These are phyloP conservation scores for Oemleria cerasiformis DNA, from an alignment of 306 rosid species.

Conservation along the genomic window DNA sequence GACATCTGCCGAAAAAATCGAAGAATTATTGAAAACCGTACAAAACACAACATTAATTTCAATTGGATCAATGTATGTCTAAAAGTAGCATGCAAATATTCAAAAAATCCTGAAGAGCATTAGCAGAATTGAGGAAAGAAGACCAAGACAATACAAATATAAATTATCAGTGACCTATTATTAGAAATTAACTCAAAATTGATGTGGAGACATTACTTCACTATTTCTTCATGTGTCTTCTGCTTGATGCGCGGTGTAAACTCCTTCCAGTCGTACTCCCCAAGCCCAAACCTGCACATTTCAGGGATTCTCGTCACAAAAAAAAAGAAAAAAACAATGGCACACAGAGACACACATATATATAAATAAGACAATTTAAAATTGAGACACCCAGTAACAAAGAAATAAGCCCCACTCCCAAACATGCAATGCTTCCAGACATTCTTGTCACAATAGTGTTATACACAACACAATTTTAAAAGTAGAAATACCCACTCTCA, in stretches of 20 bases:
- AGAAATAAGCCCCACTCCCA: constrained; percentile 1
- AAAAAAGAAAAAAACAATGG: background rate
- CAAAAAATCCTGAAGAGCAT: background rate
- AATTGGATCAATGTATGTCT: constrained; percentile 1
- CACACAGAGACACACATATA: background rate
- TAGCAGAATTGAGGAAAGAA: background rate
- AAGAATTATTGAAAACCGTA: too few species aligned
- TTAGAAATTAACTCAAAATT: constrained; percentile 4
- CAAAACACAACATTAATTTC: background rate
- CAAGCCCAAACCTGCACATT: constrained; percentile 85
- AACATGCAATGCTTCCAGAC: background rate
- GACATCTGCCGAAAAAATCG: background rate
- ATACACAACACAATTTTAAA: constrained; percentile 2
- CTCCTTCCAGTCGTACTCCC: constrained; percentile 93
- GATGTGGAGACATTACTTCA: constrained; percentile 49
- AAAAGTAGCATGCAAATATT: background rate
- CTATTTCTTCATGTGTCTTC: constrained; percentile 86
- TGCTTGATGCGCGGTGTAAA: constrained; percentile 83
- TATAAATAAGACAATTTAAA: background rate
- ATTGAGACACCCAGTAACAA: background rate
- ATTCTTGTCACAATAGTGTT: constrained; percentile 1
- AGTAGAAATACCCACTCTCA: background rate
- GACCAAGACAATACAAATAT: background rate
- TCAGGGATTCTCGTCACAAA: background rate
- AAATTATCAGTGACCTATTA: constrained; percentile 12